These are phyloP conservation scores for Candida dubliniensis DNA, from an alignment of 1,139 yeast genomes.

Conservation along the genomic window DNA sequence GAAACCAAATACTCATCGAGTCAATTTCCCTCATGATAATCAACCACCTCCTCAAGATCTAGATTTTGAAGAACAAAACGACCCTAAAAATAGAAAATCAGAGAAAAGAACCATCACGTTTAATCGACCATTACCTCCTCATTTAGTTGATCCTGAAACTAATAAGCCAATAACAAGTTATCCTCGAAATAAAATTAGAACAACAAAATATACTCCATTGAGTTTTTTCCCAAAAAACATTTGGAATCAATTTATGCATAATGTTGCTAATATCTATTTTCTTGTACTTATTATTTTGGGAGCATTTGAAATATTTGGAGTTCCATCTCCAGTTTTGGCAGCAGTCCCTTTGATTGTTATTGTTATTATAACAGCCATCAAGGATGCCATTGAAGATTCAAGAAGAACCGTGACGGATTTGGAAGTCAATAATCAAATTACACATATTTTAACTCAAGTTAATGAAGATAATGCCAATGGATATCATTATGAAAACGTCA, in stretches of 20 bases:
- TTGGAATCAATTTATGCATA: slow-evolving; percentile 46
- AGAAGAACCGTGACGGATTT: slow-evolving; percentile 53
- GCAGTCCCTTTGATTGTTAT: slow-evolving; percentile 63
- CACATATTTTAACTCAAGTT: slow-evolving; percentile 40
- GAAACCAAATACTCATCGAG: slow-evolving; percentile 22
- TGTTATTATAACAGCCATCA: slow-evolving; percentile 53
- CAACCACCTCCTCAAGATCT: slow-evolving; percentile 21
- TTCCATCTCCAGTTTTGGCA: slow-evolving; percentile 53
- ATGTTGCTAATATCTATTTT: slow-evolving; percentile 58
- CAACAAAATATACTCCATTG: slow-evolving; percentile 60
- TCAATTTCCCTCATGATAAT: slow-evolving; percentile 23
- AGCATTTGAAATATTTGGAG: slow-evolving; percentile 56
- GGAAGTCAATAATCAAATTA: slow-evolving; percentile 53
- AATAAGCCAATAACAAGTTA: slow-evolving; percentile 34
- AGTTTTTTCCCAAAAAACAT: slow-evolving; percentile 56
- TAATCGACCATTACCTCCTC: slow-evolving; percentile 68
- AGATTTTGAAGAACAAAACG: slow-evolving; percentile 16
- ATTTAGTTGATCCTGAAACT: slow-evolving; percentile 50
- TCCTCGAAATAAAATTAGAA: slow-evolving; percentile 57
- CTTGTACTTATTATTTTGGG: slow-evolving; percentile 52
- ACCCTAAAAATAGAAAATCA: slow-evolving; percentile 41
- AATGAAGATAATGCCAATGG: slow-evolving; percentile 13
- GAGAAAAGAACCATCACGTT: slow-evolving; percentile 60
- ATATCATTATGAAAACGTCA: slow-evolving; percentile 35
- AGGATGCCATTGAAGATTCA: slow-evolving; percentile 60